phyloP scores from a whole-genome alignment of 192 early-diverging fungal species.

The Nowakowskiella sp. region DNA sequence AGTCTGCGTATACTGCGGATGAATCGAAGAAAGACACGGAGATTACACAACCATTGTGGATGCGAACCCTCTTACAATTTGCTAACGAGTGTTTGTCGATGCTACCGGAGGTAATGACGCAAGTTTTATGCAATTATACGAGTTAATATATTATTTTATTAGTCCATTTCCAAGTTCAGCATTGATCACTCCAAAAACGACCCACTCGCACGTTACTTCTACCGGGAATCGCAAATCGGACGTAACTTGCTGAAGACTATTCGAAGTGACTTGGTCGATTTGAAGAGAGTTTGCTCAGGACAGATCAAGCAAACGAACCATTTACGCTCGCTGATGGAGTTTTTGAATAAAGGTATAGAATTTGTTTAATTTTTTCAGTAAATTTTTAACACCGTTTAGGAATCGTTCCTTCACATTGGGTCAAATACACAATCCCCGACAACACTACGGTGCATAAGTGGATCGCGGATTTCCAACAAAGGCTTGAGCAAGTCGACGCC shows the following conservation, averaged over 20 bases:
- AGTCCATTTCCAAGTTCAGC: constrained; percentile 16
- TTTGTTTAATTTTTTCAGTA: background rate
- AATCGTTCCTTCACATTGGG: constrained; percentile 64
- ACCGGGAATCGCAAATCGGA: constrained; percentile 65
- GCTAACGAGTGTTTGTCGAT: constrained; percentile 49
- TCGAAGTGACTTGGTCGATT: constrained; percentile 55
- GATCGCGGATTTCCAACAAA: constrained; percentile 62
- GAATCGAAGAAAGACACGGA: constrained; percentile 15
- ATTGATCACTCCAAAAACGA: constrained; percentile 36
- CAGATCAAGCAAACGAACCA: constrained; percentile 83
- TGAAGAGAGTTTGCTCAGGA: constrained; percentile 64
- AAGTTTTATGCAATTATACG: background rate
- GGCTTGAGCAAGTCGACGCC: constrained; percentile 54
- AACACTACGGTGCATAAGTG: constrained; percentile 56
- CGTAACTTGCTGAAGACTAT: constrained; percentile 50
- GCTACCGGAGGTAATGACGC: constrained; percentile 41
- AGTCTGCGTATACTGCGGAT: constrained; percentile 38
- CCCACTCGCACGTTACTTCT: constrained; percentile 77
- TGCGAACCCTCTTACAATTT: constrained; percentile 51
- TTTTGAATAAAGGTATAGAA: constrained; percentile 50
- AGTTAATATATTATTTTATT: constrained; percentile 8
- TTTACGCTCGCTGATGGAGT: constrained; percentile 58
- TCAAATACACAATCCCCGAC: constrained; percentile 52
- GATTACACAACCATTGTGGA: constrained; percentile 59
- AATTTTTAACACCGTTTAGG: constrained; percentile 26